These are phyloP conservation scores for Apiospora phragmitis DNA, from an alignment of 2,329 filamentous ascomycete genomes.

Conservation along the genomic window DNA sequence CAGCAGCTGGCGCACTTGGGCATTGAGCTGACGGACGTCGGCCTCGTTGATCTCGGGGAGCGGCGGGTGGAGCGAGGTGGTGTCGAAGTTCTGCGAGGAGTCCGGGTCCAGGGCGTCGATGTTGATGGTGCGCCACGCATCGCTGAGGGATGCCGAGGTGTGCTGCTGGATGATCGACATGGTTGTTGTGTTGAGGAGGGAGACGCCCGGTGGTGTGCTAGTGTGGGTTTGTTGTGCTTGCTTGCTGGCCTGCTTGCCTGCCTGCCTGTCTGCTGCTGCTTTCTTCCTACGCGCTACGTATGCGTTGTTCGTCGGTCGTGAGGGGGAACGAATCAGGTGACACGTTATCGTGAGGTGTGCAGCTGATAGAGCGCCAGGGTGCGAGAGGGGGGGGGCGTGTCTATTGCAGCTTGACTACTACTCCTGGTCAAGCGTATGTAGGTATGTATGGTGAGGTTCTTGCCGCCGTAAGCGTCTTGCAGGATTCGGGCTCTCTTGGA, in stretches of 20 bases:
- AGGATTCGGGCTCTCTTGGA: not conserved
- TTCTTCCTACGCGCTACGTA: not conserved
- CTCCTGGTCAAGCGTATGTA: not conserved
- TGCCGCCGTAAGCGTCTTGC: not conserved
- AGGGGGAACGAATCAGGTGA: not conserved
- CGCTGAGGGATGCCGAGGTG: constrained; percentile 58
- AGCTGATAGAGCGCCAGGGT: not conserved
- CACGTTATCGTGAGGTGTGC: not conserved
- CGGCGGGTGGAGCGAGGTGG: constrained; percentile 76
- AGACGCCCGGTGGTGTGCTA: not conserved
- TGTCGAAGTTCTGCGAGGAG: constrained; percentile 88
- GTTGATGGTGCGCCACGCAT: constrained; percentile 86
- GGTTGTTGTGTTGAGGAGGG: constrained; percentile 9
- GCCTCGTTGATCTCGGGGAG: constrained; percentile 72
- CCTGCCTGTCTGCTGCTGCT: too few relatives aligned
- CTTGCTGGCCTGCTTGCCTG: not conserved
- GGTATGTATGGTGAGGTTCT: not conserved
- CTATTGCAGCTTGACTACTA: not conserved
- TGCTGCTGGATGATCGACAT: constrained; percentile 72
- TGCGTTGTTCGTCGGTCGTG: not conserved
- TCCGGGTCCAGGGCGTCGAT: constrained; percentile 90
- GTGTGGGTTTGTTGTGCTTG: not conserved
- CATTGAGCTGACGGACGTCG: constrained; percentile 75
- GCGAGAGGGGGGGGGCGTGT: not conserved
- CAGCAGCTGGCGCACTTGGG: constrained; percentile 84